These are phyloP conservation scores for Linnemannia hyalina DNA, from an alignment of 192 early-diverging fungal species.

Conservation along the genomic window DNA sequence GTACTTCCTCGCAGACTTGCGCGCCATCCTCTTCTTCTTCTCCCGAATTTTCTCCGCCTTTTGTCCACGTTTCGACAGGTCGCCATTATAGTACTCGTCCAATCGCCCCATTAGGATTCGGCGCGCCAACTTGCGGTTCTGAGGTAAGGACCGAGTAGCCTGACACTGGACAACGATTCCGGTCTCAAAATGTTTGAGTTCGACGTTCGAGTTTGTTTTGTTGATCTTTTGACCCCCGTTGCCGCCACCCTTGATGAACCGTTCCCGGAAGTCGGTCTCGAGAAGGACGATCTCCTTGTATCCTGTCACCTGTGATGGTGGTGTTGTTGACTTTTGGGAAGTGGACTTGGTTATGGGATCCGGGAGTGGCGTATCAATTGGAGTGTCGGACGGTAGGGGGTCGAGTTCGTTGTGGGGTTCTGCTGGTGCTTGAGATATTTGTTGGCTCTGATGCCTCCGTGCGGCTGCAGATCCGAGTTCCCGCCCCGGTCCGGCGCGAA, in stretches of 20 bases:
- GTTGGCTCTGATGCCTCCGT: neutral
- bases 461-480: conserved; percentile 6
- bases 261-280: conserved; percentile 80
- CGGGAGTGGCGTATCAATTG: neutral
- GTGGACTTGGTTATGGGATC: neutral
- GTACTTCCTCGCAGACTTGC: conserved; percentile 50
- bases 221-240: conserved; percentile 88
- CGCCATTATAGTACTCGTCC: conserved; percentile 78
- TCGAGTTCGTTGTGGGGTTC: neutral
- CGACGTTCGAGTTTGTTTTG: conserved; percentile 81
- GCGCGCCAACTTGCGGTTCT: conserved; percentile 80
- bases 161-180: conserved; percentile 79
- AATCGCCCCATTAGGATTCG: conserved; percentile 74
- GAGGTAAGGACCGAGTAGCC: conserved; percentile 76
- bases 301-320: conserved; percentile 10
- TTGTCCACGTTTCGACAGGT: conserved; percentile 68
- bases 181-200: conserved; percentile 80
- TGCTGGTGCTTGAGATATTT: neutral
- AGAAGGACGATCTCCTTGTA: conserved; percentile 67
- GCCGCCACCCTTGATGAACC: conserved; percentile 82
- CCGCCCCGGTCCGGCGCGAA: conserved; percentile 31
- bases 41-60: conserved; percentile 74
- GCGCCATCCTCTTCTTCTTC: conserved; percentile 43
- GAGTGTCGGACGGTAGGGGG: neutral
- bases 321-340: neutral